Percentiles rank a stretch among this genome's conserved stretches.
These are phyloP conservation scores for Lasiodiplodia sp. DNA, from an alignment of 2,329 filamentous ascomycete species.

Conservation along the genomic window DNA sequence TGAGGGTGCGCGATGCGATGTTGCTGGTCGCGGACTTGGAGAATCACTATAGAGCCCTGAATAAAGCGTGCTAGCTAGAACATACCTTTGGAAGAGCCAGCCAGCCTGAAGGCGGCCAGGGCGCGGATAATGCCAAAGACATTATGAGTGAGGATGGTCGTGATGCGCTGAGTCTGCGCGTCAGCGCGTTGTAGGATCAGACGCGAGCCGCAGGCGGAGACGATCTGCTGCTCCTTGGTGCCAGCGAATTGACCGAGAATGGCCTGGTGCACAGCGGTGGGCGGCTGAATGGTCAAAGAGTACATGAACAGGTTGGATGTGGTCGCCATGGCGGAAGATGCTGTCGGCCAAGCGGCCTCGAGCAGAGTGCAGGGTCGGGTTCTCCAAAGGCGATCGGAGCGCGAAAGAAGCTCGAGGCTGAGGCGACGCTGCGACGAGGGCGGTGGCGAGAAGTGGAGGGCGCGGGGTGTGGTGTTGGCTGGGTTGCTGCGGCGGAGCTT, in stretches of 20 bases:
- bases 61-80: constrained; percentile 39
- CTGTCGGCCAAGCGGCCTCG: constrained; percentile 35
- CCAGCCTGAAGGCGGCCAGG: constrained; percentile 86
- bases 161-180: constrained; percentile 82
- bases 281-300: constrained; percentile 92
- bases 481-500: constrained; percentile 17
- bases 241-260: constrained; percentile 95
- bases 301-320: constrained; percentile 99
- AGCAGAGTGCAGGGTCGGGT: constrained; percentile 21
- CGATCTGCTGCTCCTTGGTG: constrained; percentile 96
- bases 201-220: constrained; percentile 89
- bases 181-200: constrained; percentile 88
- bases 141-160: constrained; percentile 87
- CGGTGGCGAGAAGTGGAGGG: constrained; percentile 8
- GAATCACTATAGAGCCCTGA: constrained; percentile 57
- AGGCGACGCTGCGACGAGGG: background rate
- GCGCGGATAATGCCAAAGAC: constrained; percentile 94
- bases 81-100: constrained; percentile 96
- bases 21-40: constrained; percentile 45
- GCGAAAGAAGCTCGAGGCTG: constrained; percentile 8
- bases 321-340: constrained; percentile 78
- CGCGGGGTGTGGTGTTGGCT: constrained; percentile 14
- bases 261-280: constrained; percentile 87
- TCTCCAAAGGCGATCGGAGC: constrained; percentile 1
- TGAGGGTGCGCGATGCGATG: constrained; percentile 35